A percentile compares a stretch with the other conserved stretches of the same genome.
Conservation (phyloP, 2,329 filamentous ascomycete species). For the Fusarium nodosum region DNA sequence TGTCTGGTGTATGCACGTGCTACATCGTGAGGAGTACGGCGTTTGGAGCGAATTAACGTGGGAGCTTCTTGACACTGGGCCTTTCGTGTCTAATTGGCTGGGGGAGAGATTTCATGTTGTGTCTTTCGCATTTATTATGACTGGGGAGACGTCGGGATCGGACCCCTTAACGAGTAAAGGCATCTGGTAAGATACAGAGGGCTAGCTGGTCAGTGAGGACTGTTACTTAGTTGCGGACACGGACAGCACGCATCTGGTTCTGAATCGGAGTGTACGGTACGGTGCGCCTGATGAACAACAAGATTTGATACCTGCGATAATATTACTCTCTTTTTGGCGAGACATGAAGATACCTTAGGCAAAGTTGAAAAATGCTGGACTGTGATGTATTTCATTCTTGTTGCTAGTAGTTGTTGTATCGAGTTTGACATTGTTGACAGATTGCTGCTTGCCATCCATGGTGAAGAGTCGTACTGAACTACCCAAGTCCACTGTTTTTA, state of each 20-base stretch:
- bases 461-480: not conserved
- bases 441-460: not conserved
- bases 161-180: conserved; percentile 33
- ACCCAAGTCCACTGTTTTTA: not conserved
- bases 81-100: conserved; percentile 20
- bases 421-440: not conserved
- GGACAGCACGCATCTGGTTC: conserved; percentile 36
- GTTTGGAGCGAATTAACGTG: conserved; percentile 40
- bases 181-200: conserved; percentile 27
- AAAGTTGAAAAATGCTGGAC: not conserved
- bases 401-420: not conserved
- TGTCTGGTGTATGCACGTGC: conserved; percentile 33
- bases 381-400: not conserved
- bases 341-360: not conserved
- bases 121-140: conserved; percentile 36
- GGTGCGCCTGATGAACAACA: conserved; percentile 41
- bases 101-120: conserved; percentile 26
- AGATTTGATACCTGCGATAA: conserved; percentile 51
- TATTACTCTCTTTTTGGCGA: conserved; percentile 39
- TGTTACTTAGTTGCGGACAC: conserved; percentile 20
- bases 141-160: conserved; percentile 31
- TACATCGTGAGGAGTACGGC: conserved; percentile 47
- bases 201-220: conserved; percentile 22
- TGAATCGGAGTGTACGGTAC: conserved; percentile 31
- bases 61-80: conserved; percentile 17